Base-by-base conservation (phyloP, 805 yeast genomes). In the Kodamaea laetipori region DNA sequence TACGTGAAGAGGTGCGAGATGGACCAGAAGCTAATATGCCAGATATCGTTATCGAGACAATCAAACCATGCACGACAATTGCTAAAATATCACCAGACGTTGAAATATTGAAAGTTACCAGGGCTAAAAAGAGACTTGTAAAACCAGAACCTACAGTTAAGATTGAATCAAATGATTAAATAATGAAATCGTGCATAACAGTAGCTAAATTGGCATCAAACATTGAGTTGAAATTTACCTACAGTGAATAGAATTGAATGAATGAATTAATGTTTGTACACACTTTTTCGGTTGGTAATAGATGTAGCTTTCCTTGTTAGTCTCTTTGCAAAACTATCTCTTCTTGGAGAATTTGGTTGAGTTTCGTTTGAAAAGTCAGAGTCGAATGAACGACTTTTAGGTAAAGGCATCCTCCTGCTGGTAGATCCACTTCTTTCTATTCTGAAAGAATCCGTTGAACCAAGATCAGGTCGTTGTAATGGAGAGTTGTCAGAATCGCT, bases 1-100 rank as follows among this genome's bases (percentile, higher is more conserved):
- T 71, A 15, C 45, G 45, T 16, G 69, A 74, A 21, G 67, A 68
- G 16, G 73, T 86, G 4, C 74, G 76, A 1, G 78, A 78, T 57
- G 94, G 94, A 0, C 94, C 95, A 0, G 95, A 86, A 51, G 76
- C 73, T 2, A 85, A 86, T 52, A 75, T 86, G 81, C 94, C 94
- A 0, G 74, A 69, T 2, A 76, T 82, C 4, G 60, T 59, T 9
- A 77, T 82, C n/a, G 95, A 87, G 50, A 86, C 95, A 0, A 77
- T 86, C 13, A 72, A 72, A 2, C 78, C 82, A 0, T 77, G 76
- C 3, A 68, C 74, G 1, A 68, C 70, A 0, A 72, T 71, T 17
- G 89, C 86, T 3, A 81, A 76, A 51, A 74, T 84, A 49, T 71
- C 94, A 0, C 72, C 69, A 4, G 83, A 84, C 52, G 78, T 86